Conservation (phyloP, 1,284 basidiomycete genomes). For the Leccinum olivaceoglutinosum region DNA sequence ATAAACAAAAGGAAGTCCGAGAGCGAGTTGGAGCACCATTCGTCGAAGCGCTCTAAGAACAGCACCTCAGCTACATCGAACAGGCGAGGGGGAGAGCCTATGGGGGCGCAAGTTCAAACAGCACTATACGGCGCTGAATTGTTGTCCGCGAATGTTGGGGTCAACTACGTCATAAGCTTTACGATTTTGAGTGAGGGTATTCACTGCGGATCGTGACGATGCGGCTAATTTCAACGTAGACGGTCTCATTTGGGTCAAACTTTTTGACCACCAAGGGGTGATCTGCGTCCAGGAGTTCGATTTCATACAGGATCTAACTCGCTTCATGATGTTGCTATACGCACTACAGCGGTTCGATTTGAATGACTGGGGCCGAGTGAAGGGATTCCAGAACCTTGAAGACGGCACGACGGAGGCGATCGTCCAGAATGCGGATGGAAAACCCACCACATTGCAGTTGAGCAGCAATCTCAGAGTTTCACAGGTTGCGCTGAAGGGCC, state of each 20-base stretch:
- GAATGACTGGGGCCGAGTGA: neutral
- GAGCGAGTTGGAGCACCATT: neutral
- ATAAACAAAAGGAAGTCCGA: neutral
- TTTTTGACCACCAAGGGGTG: neutral
- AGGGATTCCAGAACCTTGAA: neutral
- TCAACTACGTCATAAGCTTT: neutral
- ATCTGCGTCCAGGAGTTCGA: neutral
- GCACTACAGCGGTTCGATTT: neutral
- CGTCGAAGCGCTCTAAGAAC: neutral
- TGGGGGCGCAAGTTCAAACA: neutral
- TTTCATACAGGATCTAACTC: neutral
- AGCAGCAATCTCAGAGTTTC: neutral
- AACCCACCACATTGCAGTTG: neutral
- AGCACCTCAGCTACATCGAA: neutral
- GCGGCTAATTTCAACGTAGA: neutral
- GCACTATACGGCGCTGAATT: neutral
- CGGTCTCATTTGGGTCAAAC: neutral
- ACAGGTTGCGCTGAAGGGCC: neutral
- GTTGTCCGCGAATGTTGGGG: neutral
- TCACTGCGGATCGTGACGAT: neutral
- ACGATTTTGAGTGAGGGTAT: neutral
- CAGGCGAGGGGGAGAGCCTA: neutral
- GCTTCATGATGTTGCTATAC: neutral
- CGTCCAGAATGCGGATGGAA: neutral
- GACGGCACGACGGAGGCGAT: neutral